Evolutionary conservation across 768 basidiomycete species (phyloP).

Genomic region (Epithele typhae): DNA sequence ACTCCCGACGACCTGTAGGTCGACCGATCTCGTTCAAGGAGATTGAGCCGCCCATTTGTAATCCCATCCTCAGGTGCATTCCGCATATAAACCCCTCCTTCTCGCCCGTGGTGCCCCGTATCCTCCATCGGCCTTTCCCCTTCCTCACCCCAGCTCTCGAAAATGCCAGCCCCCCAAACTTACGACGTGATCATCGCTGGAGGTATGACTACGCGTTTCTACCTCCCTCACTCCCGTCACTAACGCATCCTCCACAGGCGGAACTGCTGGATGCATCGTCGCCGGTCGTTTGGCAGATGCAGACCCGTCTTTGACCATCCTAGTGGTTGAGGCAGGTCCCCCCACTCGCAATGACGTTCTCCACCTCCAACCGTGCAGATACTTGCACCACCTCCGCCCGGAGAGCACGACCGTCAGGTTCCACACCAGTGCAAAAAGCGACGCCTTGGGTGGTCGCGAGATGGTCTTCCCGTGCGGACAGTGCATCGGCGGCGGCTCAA

Average conservation of each 20-base stretch:
- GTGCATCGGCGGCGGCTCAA: slow-evolving; percentile 56
- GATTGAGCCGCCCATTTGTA: too few relatives aligned
- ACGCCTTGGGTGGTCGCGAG: slow-evolving; percentile 41
- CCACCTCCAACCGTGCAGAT: slow-evolving; percentile 52
- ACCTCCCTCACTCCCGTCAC: background rate
- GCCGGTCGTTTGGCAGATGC: slow-evolving; percentile 51
- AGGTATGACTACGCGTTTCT: slow-evolving; percentile 18
- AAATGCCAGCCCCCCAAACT: background rate
- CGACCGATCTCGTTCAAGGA: too few relatives aligned
- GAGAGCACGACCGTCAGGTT: slow-evolving; percentile 39
- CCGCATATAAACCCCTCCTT: too few relatives aligned
- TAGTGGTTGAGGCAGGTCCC: slow-evolving; percentile 56
- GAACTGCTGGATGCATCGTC: slow-evolving; percentile 48
- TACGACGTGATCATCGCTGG: slow-evolving; percentile 20
- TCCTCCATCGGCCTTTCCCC: too few relatives aligned
- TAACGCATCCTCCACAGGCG: slow-evolving; percentile 21
- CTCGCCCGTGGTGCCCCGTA: too few relatives aligned
- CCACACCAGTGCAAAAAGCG: slow-evolving; percentile 33
- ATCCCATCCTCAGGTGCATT: too few relatives aligned
- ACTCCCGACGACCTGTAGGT: too few relatives aligned
- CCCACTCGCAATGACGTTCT: slow-evolving; percentile 39
- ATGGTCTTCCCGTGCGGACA: slow-evolving; percentile 40
- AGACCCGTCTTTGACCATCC: slow-evolving; percentile 49
- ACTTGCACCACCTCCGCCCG: slow-evolving; percentile 35
- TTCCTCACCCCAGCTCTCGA: too few relatives aligned